Evolutionary conservation across 164 flowering plant species (phyloP), one percentile per base, ranked within the genome.

Genomic region (Saururus chinensis): DNA sequence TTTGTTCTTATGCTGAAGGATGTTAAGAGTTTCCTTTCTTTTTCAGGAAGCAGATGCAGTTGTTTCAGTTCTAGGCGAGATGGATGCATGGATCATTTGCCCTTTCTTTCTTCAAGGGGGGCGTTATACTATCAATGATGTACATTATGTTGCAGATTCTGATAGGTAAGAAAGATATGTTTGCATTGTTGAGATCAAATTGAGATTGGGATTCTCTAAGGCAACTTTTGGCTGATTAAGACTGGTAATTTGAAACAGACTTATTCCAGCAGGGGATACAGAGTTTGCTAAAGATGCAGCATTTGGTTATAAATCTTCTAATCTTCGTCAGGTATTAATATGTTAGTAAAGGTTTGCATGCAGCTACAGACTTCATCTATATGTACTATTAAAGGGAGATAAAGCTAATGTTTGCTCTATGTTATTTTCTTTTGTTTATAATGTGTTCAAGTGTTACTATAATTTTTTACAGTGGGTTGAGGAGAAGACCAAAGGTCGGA

Each of bases 101-200:
- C 99, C 99, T 45, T 95, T 91, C 72, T 95, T 95, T 60, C 89
- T 88, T 61, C 96, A 95, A 73, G 99, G 99, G 74, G 99, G 99
- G 40, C 99, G 99, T 42, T 95, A 80, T 66, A 95, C 99, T 26
- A 82, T 95, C 63, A 81, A 75, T 37, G 95, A 95, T 69, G 64
- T 87, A 65, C 99, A 95, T 68, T 91, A 90, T 75, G 99, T 95
- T 68, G 89, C 95, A 20, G 97, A 88, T 67, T 67, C 83, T 61
- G 90, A 91, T 68, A 60, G 81, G 99, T 93, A 82, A 25, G 62
- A 41, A 45, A 21, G n/a, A 69, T 42, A 24, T 17, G 2, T 58
- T 41, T 52, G 60, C 13, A 51, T 10, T 12, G 11, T 45, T 45
- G 60, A 35, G 20, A 13, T 17, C 17, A 20, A 58, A 58, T 58